A percentile compares a stretch with the other conserved stretches of the same genome.
These are phyloP conservation scores for Leptomonas seymouri DNA, from an alignment of 208 protist species.

Conservation along the genomic window DNA sequence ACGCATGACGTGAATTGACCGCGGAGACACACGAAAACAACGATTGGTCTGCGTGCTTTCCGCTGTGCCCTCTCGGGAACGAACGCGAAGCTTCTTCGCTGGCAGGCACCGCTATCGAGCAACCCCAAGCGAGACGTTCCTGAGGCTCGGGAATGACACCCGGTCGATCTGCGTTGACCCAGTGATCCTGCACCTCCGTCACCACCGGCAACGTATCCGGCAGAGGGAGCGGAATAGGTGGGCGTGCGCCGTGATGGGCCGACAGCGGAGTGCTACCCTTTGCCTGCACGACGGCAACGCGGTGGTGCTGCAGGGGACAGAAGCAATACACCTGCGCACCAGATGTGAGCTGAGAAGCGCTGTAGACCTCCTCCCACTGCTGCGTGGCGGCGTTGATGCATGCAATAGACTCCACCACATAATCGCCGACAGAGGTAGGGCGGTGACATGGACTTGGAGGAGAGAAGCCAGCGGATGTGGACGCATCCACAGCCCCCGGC, in stretches of 20 bases:
- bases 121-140: conserved; percentile 30
- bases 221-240: background rate
- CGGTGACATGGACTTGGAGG: background rate
- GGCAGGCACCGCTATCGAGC: background rate
- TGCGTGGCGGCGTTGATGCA: conserved; percentile 44
- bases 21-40: background rate
- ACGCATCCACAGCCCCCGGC: conserved; percentile 4
- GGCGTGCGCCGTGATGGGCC: background rate
- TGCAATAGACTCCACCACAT: conserved; percentile 46
- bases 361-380: conserved; percentile 62
- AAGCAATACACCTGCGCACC: conserved; percentile 69
- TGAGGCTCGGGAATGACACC: conserved; percentile 29
- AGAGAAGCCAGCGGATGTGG: background rate
- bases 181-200: conserved; percentile 7
- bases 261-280: background rate
- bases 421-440: background rate
- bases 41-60: background rate
- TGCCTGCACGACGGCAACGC: background rate
- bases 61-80: background rate
- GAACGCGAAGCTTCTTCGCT: background rate
- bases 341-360: conserved; percentile 53
- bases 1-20: conserved; percentile 5
- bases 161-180: conserved; percentile 8
- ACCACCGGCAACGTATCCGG: background rate
- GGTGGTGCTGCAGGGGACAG: conserved; percentile 18